Percentiles rank a stretch among this genome's conserved stretches.
phyloP scores from a whole-genome alignment of 1,139 yeast species.

The Suhomyces yuchorum region DNA sequence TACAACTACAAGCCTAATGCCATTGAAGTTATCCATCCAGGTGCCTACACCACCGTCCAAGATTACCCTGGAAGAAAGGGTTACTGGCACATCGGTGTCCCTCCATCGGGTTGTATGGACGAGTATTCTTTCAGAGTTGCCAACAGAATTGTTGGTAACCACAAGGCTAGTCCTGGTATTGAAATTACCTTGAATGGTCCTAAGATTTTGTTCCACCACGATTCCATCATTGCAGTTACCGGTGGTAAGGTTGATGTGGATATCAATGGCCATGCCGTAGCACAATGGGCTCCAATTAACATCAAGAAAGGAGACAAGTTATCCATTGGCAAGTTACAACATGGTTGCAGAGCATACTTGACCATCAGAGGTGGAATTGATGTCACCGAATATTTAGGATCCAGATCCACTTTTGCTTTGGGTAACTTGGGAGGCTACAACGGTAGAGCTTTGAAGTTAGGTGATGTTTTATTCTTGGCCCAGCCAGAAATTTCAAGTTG shows the following conservation, averaged over 20 bases:
- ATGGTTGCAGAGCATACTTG: constrained; percentile 88
- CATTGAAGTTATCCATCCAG: constrained; percentile 80
- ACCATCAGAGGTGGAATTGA: constrained; percentile 93
- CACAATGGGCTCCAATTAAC: constrained; percentile 67
- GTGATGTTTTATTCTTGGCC: constrained; percentile 87
- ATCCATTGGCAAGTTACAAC: constrained; percentile 72
- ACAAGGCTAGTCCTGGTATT: constrained; percentile 78
- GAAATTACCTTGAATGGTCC: constrained; percentile 92
- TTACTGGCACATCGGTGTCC: constrained; percentile 91
- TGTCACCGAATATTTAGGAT: constrained; percentile 89
- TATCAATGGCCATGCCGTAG: constrained; percentile 58
- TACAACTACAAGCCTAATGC: constrained; percentile 80
- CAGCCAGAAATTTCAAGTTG: constrained; percentile 71
- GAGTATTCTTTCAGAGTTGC: constrained; percentile 86
- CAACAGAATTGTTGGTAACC: constrained; percentile 87
- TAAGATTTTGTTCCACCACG: constrained; percentile 77
- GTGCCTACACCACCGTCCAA: constrained; percentile 94
- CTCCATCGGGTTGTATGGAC: constrained; percentile 99
- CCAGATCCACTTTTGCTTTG: constrained; percentile 94
- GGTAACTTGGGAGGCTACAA: constrained; percentile 95
- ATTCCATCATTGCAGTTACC: constrained; percentile 73
- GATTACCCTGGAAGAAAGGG: constrained; percentile 93
- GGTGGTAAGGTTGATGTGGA: constrained; percentile 78
- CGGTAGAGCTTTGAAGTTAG: constrained; percentile 87
- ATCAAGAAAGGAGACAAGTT: constrained; percentile 76